phyloP scores from a whole-genome alignment of 2,329 filamentous ascomycete species.

The Sporothrix euskadiensis region DNA sequence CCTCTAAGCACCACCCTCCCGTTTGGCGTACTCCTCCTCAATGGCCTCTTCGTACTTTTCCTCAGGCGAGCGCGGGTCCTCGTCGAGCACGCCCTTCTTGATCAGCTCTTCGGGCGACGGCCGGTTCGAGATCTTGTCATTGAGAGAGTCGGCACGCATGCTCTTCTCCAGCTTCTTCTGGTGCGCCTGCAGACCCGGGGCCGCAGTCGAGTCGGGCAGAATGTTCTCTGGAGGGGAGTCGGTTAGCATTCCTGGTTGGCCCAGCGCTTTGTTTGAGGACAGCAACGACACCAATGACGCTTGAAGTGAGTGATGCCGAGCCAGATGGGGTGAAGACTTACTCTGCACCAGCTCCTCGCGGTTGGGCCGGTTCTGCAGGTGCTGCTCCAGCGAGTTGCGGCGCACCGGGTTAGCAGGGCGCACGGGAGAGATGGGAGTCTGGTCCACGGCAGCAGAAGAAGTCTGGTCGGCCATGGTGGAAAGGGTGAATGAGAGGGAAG shows the following conservation, averaged over 20 bases:
- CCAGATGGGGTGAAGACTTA: slow-evolving; percentile 47
- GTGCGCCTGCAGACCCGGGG: slow-evolving; percentile 75
- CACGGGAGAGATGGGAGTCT: slow-evolving; percentile 59
- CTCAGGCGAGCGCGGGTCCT: slow-evolving; percentile 61
- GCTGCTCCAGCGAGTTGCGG: slow-evolving; percentile 71
- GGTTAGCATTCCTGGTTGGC: neutral
- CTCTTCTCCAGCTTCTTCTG: slow-evolving; percentile 83
- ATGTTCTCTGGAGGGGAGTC: slow-evolving; percentile 67
- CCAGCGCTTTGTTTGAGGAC: too few relatives aligned
- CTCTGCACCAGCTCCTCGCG: slow-evolving; percentile 77
- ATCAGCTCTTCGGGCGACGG: slow-evolving; percentile 76
- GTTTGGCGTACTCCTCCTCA: slow-evolving; percentile 64
- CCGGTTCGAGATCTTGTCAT: slow-evolving; percentile 79
- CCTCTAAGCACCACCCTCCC: slow-evolving; percentile 58
- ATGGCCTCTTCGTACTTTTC: slow-evolving; percentile 62
- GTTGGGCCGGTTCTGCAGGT: slow-evolving; percentile 71
- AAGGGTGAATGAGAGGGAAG: neutral
- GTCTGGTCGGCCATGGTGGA: slow-evolving; percentile 40
- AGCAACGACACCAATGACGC: neutral
- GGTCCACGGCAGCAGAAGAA: slow-evolving; percentile 48
- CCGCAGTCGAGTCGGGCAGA: slow-evolving; percentile 73
- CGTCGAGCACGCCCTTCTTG: slow-evolving; percentile 74
- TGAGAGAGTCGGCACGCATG: slow-evolving; percentile 83
- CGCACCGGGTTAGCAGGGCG: slow-evolving; percentile 49
- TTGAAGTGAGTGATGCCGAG: too few relatives aligned